Evolutionary conservation across 2,329 filamentous ascomycete genomes (phyloP).

Genomic region (Alternaria gaisen): DNA sequence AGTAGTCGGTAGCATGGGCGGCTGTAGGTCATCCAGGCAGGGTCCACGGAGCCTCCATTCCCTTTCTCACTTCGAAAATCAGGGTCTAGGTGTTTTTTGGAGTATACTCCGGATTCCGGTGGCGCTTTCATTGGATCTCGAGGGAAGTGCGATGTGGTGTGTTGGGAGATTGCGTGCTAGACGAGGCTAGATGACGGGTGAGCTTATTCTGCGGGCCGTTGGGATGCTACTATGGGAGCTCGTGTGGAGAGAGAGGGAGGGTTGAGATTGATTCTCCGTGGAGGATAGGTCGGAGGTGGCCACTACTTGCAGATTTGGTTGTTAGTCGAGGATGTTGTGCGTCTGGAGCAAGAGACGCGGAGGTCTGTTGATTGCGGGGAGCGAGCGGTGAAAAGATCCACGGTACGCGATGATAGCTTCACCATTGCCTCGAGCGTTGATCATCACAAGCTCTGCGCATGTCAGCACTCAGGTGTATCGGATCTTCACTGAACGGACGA

Average conservation of each 20-base stretch:
- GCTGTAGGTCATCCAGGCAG: conserved; percentile 8
- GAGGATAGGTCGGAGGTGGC: conserved; percentile 1
- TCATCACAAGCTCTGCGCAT: neutral
- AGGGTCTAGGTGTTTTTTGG: conserved; percentile 5
- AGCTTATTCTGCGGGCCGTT: conserved; percentile 27
- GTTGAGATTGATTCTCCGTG: conserved; percentile 7
- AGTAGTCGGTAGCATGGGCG: conserved; percentile 4
- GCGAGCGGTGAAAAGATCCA: conserved; percentile 3
- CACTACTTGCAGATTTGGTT: neutral
- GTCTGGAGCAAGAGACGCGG: neutral
- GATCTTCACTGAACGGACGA: neutral
- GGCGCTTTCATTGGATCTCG: conserved; percentile 1
- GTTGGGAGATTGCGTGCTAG: conserved; percentile 20
- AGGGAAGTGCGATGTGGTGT: conserved; percentile 4
- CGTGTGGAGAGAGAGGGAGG: conserved; percentile 1
- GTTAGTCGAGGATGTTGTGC: neutral
- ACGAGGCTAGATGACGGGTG: conserved; percentile 13
- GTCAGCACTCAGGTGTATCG: neutral
- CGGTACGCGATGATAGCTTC: neutral
- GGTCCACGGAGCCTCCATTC: conserved; percentile 10
- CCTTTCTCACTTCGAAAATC: neutral
- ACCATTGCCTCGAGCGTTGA: neutral
- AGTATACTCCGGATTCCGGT: conserved; percentile 11
- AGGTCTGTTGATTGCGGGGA: conserved; percentile 1
- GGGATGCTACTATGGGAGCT: conserved; percentile 11